A percentile compares a stretch with the other conserved stretches of the same genome.
Evolutionary conservation across 257 asterid genomes (phyloP).

Genomic region (Ophiorrhiza pumila): DNA sequence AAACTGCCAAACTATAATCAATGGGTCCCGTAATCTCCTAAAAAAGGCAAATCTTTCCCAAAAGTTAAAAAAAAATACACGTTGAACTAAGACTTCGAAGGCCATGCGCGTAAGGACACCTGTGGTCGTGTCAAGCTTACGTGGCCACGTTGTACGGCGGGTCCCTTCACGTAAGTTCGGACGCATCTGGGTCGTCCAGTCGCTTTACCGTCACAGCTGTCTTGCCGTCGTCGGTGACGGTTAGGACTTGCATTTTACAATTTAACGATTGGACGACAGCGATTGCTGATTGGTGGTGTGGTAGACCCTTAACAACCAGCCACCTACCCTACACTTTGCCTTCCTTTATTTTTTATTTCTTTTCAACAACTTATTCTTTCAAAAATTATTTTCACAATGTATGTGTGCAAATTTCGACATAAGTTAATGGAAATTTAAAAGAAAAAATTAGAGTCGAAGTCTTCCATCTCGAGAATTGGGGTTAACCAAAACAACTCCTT

Average conservation of each 20-base stretch:
- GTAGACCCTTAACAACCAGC: not conserved
- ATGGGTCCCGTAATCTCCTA: not conserved
- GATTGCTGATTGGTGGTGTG: too few species aligned
- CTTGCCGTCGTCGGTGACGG: conserved; percentile 25
- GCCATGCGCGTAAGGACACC: conserved; percentile 37
- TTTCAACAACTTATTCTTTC: too few species aligned
- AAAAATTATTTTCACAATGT: too few species aligned
- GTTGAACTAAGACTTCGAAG: conserved; percentile 30
- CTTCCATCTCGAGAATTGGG: too few species aligned
- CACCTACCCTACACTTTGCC: too few species aligned
- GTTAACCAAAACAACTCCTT: too few species aligned
- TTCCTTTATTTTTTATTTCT: too few species aligned
- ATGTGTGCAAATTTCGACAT: too few species aligned
- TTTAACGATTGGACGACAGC: too few species aligned
- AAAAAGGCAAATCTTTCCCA: conserved; percentile 4
- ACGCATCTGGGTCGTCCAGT: conserved; percentile 26
- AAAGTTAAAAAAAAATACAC: conserved; percentile 21
- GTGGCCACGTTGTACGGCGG: conserved; percentile 56
- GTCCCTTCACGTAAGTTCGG: conserved; percentile 25
- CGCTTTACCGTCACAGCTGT: conserved; percentile 49
- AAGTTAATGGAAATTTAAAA: too few species aligned
- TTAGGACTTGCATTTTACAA: not conserved
- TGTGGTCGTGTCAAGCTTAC: conserved; percentile 44
- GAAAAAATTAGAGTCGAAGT: too few species aligned
- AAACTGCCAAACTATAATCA: conserved; percentile 11